Evolutionary conservation across 1,139 yeast genomes (phyloP).

Genomic region (Saccharomyces hybrid): DNA sequence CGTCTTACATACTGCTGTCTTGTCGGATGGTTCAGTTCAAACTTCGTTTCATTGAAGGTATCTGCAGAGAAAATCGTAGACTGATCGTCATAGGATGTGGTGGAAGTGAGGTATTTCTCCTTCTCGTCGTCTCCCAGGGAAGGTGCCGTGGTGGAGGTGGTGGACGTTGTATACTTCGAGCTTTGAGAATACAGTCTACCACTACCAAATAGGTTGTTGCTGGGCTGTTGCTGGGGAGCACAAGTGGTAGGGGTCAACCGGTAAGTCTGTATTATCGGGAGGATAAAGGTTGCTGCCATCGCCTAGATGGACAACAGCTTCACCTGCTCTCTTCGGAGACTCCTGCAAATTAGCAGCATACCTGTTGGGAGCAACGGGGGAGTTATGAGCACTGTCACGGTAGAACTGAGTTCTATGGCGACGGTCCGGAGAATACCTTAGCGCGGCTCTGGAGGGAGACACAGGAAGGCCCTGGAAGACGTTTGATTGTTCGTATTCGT

Average conservation of each 20-base stretch:
- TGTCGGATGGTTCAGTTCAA: slow-evolving; percentile 39
- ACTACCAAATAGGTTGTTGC: slow-evolving; percentile 13
- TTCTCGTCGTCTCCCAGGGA: slow-evolving; percentile 16
- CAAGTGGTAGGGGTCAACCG: slow-evolving; percentile 1
- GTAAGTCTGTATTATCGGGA: not conserved
- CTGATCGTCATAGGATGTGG: slow-evolving; percentile 24
- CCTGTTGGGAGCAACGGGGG: slow-evolving; percentile 30
- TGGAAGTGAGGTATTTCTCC: slow-evolving; percentile 22
- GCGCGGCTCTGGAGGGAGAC: slow-evolving; percentile 42
- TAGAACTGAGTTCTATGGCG: slow-evolving; percentile 27
- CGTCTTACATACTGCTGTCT: slow-evolving; percentile 43
- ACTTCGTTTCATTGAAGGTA: slow-evolving; percentile 33
- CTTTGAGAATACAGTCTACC: slow-evolving; percentile 16
- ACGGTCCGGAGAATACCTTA: slow-evolving; percentile 33
- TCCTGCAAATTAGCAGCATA: slow-evolving; percentile 51
- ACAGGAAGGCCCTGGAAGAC: slow-evolving; percentile 30
- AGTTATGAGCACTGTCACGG: slow-evolving; percentile 27
- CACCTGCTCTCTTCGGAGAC: slow-evolving; percentile 55
- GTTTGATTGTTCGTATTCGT: slow-evolving; percentile 20
- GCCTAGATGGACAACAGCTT: slow-evolving; percentile 42
- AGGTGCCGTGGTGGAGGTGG: slow-evolving; percentile 23
- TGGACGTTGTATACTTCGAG: slow-evolving; percentile 21
- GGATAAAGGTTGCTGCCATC: slow-evolving; percentile 25
- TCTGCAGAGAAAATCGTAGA: slow-evolving; percentile 33
- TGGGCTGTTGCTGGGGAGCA: slow-evolving; percentile 4